phyloP scores from a whole-genome alignment of 1,284 basidiomycete genomes.

The Hymenochaete sp. region DNA sequence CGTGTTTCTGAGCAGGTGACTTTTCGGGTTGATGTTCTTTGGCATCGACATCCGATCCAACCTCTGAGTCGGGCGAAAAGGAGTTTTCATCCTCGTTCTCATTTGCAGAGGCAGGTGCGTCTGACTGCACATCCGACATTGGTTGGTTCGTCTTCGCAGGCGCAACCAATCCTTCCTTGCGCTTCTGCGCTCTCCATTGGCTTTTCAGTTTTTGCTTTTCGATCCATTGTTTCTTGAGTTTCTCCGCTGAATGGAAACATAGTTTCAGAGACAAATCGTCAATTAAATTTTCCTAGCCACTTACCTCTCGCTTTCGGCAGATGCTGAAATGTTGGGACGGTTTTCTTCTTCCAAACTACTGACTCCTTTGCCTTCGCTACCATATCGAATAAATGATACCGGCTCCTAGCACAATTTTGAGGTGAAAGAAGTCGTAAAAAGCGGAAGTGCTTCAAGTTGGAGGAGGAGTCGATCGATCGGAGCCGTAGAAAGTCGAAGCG shows the following conservation, averaged over 20 bases:
- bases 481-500: background rate
- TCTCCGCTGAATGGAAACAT: constrained; percentile 44
- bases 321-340: constrained; percentile 64
- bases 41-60: background rate
- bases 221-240: constrained; percentile 67
- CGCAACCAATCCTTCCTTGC: constrained; percentile 39
- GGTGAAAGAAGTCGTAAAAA: too few species aligned
- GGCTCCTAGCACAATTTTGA: too few species aligned
- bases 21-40: background rate
- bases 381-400: too few species aligned
- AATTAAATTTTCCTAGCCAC: constrained; percentile 16
- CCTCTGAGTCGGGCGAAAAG: background rate
- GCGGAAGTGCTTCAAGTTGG: too few species aligned
- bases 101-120: background rate
- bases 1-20: background rate
- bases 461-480: too few species aligned
- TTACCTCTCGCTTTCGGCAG: constrained; percentile 54
- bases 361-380: constrained; percentile 28
- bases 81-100: background rate
- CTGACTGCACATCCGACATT: background rate
- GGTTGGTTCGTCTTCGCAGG: background rate
- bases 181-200: constrained; percentile 71
- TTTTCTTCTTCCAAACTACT: constrained; percentile 36
- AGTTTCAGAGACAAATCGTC: background rate
- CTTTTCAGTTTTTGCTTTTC: constrained; percentile 64